phyloP scores from a whole-genome alignment of 176 grass and related monocot genomes.

The Carex parvula region DNA sequence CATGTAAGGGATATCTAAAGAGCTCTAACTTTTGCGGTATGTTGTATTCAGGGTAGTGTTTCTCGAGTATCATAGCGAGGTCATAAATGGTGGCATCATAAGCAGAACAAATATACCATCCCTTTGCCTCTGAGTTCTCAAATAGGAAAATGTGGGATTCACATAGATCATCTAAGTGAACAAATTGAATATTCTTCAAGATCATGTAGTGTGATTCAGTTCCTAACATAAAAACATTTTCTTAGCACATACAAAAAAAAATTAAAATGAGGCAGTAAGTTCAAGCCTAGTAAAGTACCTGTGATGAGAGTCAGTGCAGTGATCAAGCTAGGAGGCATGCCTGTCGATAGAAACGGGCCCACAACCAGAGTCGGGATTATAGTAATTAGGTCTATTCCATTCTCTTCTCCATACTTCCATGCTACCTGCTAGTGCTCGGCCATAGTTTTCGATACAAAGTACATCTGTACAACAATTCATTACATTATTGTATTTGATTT shows the following conservation, averaged over 20 bases:
- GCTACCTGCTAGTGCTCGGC: constrained; percentile 87
- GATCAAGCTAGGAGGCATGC: constrained; percentile 81
- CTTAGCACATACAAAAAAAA: neutral
- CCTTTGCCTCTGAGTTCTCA: constrained; percentile 57
- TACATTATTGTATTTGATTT: neutral
- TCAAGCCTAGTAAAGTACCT: neutral
- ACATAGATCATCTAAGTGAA: constrained; percentile 90
- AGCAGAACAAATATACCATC: constrained; percentile 84
- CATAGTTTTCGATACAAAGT: constrained; percentile 78
- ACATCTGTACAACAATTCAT: constrained; percentile 50
- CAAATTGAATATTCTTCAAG: constrained; percentile 65
- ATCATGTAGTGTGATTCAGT: constrained; percentile 73
- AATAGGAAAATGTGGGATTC: constrained; percentile 65
- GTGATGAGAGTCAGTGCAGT: constrained; percentile 77
- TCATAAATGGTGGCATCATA: constrained; percentile 64
- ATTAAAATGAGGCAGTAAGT: neutral
- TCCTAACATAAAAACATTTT: constrained; percentile 24
- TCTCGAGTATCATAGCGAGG: constrained; percentile 52
- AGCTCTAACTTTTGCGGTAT: constrained; percentile 37
- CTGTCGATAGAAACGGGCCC: constrained; percentile 62
- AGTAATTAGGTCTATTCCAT: constrained; percentile 69
- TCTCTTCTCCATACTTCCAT: constrained; percentile 52
- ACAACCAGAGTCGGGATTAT: constrained; percentile 79
- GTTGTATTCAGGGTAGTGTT: constrained; percentile 52
- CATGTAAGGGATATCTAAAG: neutral